Evolutionary conservation across 2,329 filamentous ascomycete species (phyloP), one percentile per base, ranked within the genome.

Genomic region (Aspergillus luchuensis): DNA sequence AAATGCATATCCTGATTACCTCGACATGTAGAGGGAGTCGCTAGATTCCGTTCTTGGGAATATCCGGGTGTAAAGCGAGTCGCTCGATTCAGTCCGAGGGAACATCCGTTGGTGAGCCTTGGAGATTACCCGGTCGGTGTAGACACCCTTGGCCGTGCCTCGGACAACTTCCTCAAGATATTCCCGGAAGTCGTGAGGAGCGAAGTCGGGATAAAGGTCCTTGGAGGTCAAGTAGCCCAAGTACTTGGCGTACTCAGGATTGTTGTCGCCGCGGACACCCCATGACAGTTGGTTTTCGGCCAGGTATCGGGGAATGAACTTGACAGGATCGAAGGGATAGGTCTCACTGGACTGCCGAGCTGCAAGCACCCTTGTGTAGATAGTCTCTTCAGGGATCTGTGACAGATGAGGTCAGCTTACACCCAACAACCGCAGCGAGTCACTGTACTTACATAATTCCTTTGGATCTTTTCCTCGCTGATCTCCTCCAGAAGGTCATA

Each of bases 201-300:
- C 62, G 57, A 85, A 74, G 19, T 84, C 82, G 3, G 84, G 84
- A 65, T 85, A 87, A 23, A 87, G 72, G 17, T 86, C 80, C 64
- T 80, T 81, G 33, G 74, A 78, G 57, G 79, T 74, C 17, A 86
- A 60, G 67, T 86, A 86, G 2, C 84, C 84, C 5, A 87, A 73
- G 62, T 85, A 86, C 53, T 77, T 74, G 10, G 85, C 85, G 62
- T 80, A 76, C 57, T 83, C 80, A 0, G 80, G 81, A 8, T 75
- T 81, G 68, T 85, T 85, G 63, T 88, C 84, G 1, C 79, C 81
- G 1, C 84, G 76, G 21, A 85, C 66, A 15, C 76, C 79, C 76
- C 76, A 81, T 0, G 78, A 81, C 38, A 80, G 67, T 52, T 72
- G 67, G 65, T 84, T 85, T 65, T 85, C 75, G 39, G 72, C 72